phyloP scores from a whole-genome alignment of 2,329 filamentous ascomycete genomes.

The Lachnellula suecica region DNA sequence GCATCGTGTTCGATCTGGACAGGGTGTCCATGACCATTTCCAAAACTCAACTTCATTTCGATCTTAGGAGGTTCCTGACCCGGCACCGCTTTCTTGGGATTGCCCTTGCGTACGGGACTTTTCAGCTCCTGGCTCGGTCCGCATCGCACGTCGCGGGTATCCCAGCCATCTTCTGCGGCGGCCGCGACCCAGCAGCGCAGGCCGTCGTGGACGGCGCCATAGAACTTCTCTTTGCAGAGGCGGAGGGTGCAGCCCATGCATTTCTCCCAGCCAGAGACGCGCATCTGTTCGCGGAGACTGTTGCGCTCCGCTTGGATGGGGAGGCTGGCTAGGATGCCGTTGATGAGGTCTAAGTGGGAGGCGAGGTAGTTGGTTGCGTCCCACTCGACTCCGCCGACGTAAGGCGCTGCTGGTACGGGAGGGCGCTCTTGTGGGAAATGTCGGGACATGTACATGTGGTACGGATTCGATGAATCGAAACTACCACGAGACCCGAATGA shows the following conservation, averaged over 20 bases:
- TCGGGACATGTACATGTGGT: conserved; percentile 61
- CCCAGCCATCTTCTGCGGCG: conserved; percentile 84
- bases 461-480: conserved; percentile 35
- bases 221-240: conserved; percentile 97
- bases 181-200: conserved; percentile 89
- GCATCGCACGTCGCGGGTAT: conserved; percentile 76
- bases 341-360: conserved; percentile 87
- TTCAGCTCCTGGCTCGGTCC: conserved; percentile 50
- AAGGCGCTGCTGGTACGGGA: conserved; percentile 90
- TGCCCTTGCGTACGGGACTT: conserved; percentile 46
- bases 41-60: conserved; percentile 31
- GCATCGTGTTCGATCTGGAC: conserved; percentile 12
- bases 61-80: conserved; percentile 27
- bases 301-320: conserved; percentile 72
- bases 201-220: conserved; percentile 85
- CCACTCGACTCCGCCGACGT: conserved; percentile 97
- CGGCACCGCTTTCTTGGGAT: conserved; percentile 28
- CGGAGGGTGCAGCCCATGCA: conserved; percentile 81
- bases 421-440: conserved; percentile 85
- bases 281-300: conserved; percentile 71
- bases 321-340: conserved; percentile 82
- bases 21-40: conserved; percentile 3
- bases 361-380: conserved; percentile 96
- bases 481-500: conserved; percentile 28
- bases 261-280: conserved; percentile 86